phyloP scores from a whole-genome alignment of 805 yeast genomes.

The Ogataea corticis region DNA sequence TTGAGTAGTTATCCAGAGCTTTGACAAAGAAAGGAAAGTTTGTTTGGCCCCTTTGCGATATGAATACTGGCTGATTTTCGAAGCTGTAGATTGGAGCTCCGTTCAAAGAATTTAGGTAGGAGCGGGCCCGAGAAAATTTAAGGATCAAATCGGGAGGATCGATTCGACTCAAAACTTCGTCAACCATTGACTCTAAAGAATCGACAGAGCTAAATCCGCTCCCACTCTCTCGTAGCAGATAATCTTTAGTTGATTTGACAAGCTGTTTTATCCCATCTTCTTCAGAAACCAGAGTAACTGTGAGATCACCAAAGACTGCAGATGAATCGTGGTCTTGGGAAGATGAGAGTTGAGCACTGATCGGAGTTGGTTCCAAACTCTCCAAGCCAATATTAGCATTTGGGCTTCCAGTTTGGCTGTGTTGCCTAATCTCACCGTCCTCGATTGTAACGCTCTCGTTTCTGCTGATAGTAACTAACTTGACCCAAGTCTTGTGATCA shows the following conservation, averaged over 20 bases:
- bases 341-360: conserved; percentile 14
- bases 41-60: conserved; percentile 8
- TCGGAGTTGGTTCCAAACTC: conserved; percentile 17
- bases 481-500: conserved; percentile 22
- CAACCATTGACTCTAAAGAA: conserved; percentile 12
- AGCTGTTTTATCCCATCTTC: conserved; percentile 9
- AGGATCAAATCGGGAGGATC: conserved; percentile 24
- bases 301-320: conserved; percentile 11
- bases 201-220: neutral
- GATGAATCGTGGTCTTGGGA: conserved; percentile 11
- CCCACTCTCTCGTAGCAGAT: conserved; percentile 1
- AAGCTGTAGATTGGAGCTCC: conserved; percentile 23
- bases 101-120: conserved; percentile 14
- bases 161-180: conserved; percentile 13
- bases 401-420: neutral
- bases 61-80: conserved; percentile 14
- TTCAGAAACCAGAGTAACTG: conserved; percentile 14
- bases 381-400: conserved; percentile 6
- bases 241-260: conserved; percentile 6
- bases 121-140: conserved; percentile 17
- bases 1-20: conserved; percentile 12
- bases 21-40: conserved; percentile 17
- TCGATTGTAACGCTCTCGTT: conserved; percentile 18
- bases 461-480: conserved; percentile 22
- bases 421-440: conserved; percentile 9